A percentile compares a stretch with the other conserved stretches of the same genome.
phyloP scores from a whole-genome alignment of 1,284 basidiomycete species.

The Apiotrichum sp. region DNA sequence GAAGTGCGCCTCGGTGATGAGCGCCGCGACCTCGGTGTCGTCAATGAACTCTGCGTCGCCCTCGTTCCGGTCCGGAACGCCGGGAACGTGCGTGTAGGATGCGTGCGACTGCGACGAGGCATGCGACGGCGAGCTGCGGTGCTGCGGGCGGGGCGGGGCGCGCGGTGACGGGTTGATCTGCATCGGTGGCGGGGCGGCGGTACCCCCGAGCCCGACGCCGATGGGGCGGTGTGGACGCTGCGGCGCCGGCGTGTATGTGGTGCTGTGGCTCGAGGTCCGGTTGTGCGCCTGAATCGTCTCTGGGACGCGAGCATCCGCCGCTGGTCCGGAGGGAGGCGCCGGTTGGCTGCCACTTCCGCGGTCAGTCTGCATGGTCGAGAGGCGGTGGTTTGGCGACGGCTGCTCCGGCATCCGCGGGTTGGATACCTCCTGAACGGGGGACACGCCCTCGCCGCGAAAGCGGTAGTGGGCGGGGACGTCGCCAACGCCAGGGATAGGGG shows the following conservation, averaged over 20 bases:
- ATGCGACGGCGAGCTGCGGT: not conserved
- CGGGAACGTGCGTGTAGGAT: too few species aligned
- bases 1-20: not conserved
- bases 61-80: not conserved
- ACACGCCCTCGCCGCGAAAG: not conserved
- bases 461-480: not conserved
- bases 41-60: constrained; percentile 2
- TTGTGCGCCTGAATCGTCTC: too few species aligned
- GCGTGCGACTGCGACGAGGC: too few species aligned
- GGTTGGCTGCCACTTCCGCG: too few species aligned
- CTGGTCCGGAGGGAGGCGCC: too few species aligned
- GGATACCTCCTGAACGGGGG: too few species aligned
- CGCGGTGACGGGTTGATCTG: not conserved
- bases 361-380: too few species aligned
- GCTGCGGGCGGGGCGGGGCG: not conserved
- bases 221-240: not conserved
- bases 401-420: too few species aligned
- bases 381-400: too few species aligned
- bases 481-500: constrained; percentile 1
- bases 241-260: not conserved
- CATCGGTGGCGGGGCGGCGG: not conserved
- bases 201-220: not conserved
- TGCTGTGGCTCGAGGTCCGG: not conserved
- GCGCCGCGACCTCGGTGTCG: constrained; percentile 5
- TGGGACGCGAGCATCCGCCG: too few species aligned